phyloP scores from a whole-genome alignment of 805 yeast species.

The Cyberlindnera maritima region DNA sequence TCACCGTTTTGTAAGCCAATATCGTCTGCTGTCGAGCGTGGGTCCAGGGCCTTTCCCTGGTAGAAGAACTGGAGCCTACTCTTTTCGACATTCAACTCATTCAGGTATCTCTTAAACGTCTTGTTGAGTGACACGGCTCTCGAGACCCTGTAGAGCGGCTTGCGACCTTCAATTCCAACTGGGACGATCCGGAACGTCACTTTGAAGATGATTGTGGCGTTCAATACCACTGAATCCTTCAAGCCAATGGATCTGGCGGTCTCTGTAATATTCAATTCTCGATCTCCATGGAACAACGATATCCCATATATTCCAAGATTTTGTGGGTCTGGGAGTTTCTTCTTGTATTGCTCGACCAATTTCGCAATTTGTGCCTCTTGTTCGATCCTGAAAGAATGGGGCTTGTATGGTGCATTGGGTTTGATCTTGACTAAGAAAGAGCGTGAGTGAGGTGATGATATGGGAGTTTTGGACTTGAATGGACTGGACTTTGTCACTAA shows the following conservation, averaged over 20 bases:
- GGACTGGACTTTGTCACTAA: no score
- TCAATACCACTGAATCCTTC: not conserved
- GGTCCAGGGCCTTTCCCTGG: not conserved
- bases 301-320: not conserved
- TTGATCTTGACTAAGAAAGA: not conserved
- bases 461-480: no score
- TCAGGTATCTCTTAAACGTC: not conserved
- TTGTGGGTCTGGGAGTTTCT: not conserved
- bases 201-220: not conserved
- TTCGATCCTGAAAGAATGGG: not conserved
- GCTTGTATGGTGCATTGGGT: not conserved
- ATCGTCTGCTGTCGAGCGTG: not conserved
- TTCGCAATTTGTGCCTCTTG: not conserved
- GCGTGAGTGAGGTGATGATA: no score
- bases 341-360: not conserved
- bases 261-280: not conserved
- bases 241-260: not conserved
- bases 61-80: not conserved
- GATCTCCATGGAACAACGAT: not conserved
- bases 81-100: not conserved
- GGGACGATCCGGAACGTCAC: not conserved
- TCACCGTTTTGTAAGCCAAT: not conserved
- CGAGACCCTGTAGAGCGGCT: not conserved
- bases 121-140: not conserved
- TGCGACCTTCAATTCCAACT: not conserved